phyloP scores from a whole-genome alignment of 2,329 filamentous ascomycete genomes.

The Aulographum hederae region DNA sequence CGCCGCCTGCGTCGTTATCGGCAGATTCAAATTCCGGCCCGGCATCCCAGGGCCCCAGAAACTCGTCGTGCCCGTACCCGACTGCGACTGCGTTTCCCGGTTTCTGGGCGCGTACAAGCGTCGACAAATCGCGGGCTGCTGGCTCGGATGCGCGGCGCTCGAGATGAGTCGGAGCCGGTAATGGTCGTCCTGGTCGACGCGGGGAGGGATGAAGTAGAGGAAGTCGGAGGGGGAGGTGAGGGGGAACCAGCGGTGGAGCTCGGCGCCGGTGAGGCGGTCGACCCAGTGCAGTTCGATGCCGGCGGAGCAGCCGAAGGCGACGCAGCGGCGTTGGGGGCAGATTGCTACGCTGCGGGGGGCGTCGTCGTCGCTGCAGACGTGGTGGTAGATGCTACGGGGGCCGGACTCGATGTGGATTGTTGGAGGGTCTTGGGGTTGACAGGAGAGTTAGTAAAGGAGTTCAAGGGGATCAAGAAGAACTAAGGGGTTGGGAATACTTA shows the following conservation, averaged over 20 bases:
- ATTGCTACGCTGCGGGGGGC: conserved; percentile 47
- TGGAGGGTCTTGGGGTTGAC: no score
- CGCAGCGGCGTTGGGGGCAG: conserved; percentile 43
- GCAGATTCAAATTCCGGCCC: no score
- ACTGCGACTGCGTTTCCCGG: conserved; percentile 1
- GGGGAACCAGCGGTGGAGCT: conserved; percentile 37
- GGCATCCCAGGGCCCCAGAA: no score
- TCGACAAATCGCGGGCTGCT: conserved; percentile 11
- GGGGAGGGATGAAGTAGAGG: conserved; percentile 41
- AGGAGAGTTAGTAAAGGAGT: no score
- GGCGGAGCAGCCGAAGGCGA: conserved; percentile 45
- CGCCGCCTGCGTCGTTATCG: not conserved
- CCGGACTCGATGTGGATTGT: conserved; percentile 13
- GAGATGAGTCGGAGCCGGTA: conserved; percentile 45
- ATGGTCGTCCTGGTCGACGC: conserved; percentile 30
- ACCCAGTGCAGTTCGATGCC: conserved; percentile 47
- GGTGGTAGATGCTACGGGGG: conserved; percentile 24
- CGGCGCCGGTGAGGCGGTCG: conserved; percentile 28
- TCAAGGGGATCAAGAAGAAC: no score
- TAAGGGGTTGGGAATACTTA: no score
- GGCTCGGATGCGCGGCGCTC: conserved; percentile 31
- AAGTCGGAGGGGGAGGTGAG: conserved; percentile 35
- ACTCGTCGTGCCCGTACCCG: not conserved
- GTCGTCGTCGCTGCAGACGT: conserved; percentile 41
- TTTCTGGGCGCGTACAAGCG: no score